phyloP scores from a whole-genome alignment of 2,329 filamentous ascomycete genomes.

The Trichoderma aggressivum region DNA sequence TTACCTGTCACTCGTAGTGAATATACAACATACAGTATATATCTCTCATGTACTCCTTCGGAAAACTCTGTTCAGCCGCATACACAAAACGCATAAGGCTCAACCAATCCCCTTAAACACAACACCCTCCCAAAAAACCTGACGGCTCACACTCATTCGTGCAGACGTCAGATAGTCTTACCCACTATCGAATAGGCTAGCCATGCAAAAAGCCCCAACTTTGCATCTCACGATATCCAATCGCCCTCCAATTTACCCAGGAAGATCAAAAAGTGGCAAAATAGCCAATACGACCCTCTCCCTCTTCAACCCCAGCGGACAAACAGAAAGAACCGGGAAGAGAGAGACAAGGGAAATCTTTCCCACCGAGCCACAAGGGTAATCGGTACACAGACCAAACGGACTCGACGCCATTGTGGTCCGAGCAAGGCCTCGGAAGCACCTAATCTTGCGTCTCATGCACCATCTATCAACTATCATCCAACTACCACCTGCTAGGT shows the following conservation, averaged over 20 bases:
- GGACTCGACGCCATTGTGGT: not conserved
- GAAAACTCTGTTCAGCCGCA: not conserved
- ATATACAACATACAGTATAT: not conserved
- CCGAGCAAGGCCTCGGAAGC: not conserved
- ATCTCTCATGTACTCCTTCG: not conserved
- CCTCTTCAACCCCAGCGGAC: not conserved
- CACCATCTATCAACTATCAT: constrained; percentile 12
- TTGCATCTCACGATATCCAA: not conserved
- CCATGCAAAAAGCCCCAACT: not conserved
- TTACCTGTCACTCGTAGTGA: not conserved
- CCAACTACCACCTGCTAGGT: not conserved
- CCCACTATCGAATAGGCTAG: not conserved
- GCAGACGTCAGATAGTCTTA: not conserved
- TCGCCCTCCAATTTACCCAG: not conserved
- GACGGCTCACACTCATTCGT: not conserved
- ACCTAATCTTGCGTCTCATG: constrained; percentile 10
- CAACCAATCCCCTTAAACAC: not conserved
- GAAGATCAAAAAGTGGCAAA: constrained; percentile 12
- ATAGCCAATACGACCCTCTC: not conserved
- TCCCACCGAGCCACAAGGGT: not conserved
- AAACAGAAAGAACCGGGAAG: too few species aligned
- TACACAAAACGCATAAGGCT: not conserved
- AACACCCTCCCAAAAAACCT: not conserved
- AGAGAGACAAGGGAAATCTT: not conserved
- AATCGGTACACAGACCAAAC: not conserved